phyloP scores from a whole-genome alignment of 2,329 filamentous ascomycete species.

The Colletotrichum ledebouriae region DNA sequence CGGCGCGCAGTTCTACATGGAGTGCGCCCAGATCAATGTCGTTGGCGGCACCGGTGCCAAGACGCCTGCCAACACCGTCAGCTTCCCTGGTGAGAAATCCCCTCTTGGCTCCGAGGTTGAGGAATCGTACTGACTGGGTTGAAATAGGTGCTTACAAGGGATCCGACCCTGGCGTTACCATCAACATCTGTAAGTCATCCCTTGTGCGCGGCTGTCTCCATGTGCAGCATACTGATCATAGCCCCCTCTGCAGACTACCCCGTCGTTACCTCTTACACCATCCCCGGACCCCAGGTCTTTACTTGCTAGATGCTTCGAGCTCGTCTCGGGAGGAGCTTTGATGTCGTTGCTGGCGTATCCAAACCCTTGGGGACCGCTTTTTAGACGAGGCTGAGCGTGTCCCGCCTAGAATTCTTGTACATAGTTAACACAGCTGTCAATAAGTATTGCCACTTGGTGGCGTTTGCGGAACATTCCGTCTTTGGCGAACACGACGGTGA shows the following conservation, averaged over 20 bases:
- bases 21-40: slow-evolving; percentile 56
- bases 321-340: background rate
- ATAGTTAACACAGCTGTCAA: slow-evolving; percentile 24
- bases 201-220: rapidly evolving
- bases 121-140: no score
- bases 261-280: slow-evolving; percentile 46
- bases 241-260: slow-evolving; percentile 36
- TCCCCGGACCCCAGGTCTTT: slow-evolving; percentile 46
- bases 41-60: slow-evolving; percentile 50
- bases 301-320: slow-evolving; percentile 41
- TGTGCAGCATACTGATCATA: background rate
- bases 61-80: slow-evolving; percentile 47
- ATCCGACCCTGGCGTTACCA: slow-evolving; percentile 47
- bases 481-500: no score
- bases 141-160: slow-evolving; percentile 7
- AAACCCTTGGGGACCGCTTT: background rate
- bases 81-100: slow-evolving; percentile 46
- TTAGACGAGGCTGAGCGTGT: background rate
- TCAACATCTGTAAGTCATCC: slow-evolving; percentile 45
- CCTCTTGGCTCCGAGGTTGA: no score
- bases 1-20: slow-evolving; percentile 62
- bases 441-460: slow-evolving; percentile 1
- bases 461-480: background rate
- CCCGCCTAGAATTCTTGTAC: slow-evolving; percentile 3
- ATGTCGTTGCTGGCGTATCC: background rate